Base-by-base conservation (phyloP, 176 grass and related monocot genomes). In the Ampelocalamus luodianensis region DNA sequence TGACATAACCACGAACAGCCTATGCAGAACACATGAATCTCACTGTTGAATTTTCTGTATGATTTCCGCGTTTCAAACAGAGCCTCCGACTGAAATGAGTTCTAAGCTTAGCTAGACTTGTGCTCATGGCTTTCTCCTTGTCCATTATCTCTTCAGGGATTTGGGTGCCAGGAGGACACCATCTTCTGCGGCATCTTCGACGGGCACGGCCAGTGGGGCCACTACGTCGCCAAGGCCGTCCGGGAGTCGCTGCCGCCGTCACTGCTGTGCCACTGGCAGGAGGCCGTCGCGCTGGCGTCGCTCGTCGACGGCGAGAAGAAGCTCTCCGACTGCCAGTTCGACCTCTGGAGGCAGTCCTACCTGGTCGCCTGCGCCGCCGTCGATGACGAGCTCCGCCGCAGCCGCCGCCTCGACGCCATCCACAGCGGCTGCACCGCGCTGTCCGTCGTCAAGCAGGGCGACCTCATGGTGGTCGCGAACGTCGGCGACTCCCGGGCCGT, bases 401-500 rank as follows among this genome's bases (percentile, higher is more conserved):
- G 44, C 51, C 86, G 88, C 20, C 80, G 75, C 29, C 77, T 99
- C 17, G 96, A 98, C 71, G 87, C 93, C 38, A 79, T 91, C 53
- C 55, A 94, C 39, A 96, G 93, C 40, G 97, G 97, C 59, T 87
- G 84, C 79, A 99, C 97, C 22, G 93, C 97, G 36, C 64, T 99
- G 39, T 89, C 92, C 15, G 2, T 96, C 68, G 76, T 99, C 76
- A 99, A 96, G 75, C 92, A 96, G 82, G 90, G 90, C 10, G 90
- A 99, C 34, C 79, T 89, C 23, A 77, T 99, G 71, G 82, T 94
- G 14, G 22, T 99, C 81, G 91, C 93, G 53, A 99, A 99, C 45
- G 87, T 99, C 2, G 97, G 97, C 36, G 97, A 99, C 76, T 99
- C 97, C n/a, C 88, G 93, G 24, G 97, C 92, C 24, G 90, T 99